phyloP scores from a whole-genome alignment of 1,284 basidiomycete species.

The Mycocalia duriaeana region DNA sequence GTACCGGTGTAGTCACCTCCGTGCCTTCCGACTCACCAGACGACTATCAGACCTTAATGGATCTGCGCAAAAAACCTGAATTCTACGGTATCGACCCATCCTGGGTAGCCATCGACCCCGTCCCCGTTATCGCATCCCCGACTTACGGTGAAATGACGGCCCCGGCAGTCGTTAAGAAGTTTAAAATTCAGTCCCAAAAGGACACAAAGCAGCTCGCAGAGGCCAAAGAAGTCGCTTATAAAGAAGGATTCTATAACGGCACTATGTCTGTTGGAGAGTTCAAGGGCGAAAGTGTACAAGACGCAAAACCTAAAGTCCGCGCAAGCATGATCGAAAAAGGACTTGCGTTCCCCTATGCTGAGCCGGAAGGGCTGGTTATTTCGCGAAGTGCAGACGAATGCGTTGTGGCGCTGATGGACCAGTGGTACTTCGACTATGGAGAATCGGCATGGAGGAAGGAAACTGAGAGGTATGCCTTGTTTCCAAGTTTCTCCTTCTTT shows the following conservation, averaged over 20 bases:
- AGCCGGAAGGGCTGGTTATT: constrained; percentile 91
- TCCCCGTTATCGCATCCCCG: constrained; percentile 86
- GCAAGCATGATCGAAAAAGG: constrained; percentile 78
- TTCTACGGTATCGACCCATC: constrained; percentile 93
- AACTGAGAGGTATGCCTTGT: constrained; percentile 67
- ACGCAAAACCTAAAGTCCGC: constrained; percentile 88
- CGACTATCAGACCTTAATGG: constrained; percentile 88
- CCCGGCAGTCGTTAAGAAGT: constrained; percentile 78
- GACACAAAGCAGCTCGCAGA: constrained; percentile 90
- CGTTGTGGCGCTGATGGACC: constrained; percentile 96
- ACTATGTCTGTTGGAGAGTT: constrained; percentile 88
- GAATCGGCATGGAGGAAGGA: constrained; percentile 84
- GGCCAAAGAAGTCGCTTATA: constrained; percentile 97
- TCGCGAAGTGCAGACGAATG: constrained; percentile 93
- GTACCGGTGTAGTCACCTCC: constrained; percentile 97
- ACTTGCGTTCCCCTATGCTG: constrained; percentile 87
- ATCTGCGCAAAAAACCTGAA: constrained; percentile 95
- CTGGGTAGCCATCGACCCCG: constrained; percentile 84
- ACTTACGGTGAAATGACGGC: constrained; percentile 92
- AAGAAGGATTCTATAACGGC: constrained; percentile 96
- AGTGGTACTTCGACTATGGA: constrained; percentile 99
- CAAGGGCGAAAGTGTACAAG: constrained; percentile 83
- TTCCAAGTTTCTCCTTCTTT: constrained; percentile 7
- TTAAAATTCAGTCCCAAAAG: constrained; percentile 96
- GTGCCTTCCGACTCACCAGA: constrained; percentile 99